Base-by-base conservation (phyloP, 805 yeast species). In the Yamadazyma phyllophila region DNA sequence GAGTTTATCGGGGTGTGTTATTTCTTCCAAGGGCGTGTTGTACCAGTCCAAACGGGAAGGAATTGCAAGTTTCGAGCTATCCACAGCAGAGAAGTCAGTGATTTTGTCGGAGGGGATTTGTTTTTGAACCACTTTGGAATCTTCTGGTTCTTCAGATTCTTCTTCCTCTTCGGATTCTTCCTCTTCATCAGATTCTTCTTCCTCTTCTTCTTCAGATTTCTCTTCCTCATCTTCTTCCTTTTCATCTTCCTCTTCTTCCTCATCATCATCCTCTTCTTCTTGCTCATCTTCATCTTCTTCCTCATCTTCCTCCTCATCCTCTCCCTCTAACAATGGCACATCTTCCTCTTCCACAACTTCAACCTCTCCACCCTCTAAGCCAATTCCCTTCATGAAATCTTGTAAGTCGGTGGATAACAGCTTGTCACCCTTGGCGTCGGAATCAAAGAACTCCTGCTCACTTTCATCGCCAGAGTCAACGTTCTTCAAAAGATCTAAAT, bases 1-100 rank as follows among this genome's bases (percentile, higher is more conserved):
- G 37, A 74, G 65, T 57, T 57, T 70, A 52, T 68, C 75, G 27
- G 56, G 61, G 17, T 48, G 58, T 41, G 53, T 59, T 4, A 56
- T 48, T 4, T 55, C 43, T 11, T 53, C 60, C 5, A 57, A 54
- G 15, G 81, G 76, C n/a, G 77, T 64, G 48, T 83, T 78, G 62
- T 81, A 88, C 97, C 97, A 91, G 52, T 85, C 88, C 16, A 78
- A 68, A 52, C 83, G 78, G 30, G 83, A 77, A 35, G 85, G 82
- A 32, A 90, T 66, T 0, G 73, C 45, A 30, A 87, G 69, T 50
- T 77, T 82, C 40, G 78, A 78, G 6, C 83, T 69, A 40, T 71
- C 69, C 26, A 85, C 83, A 2, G 84, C 66, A 40, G 77, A 67
- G 37, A 79, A 54, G 44, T 67, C 56, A 24, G 64, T 58, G 11